Conservation (phyloP, 305 asterid genomes). For the Rubia peregrina region DNA sequence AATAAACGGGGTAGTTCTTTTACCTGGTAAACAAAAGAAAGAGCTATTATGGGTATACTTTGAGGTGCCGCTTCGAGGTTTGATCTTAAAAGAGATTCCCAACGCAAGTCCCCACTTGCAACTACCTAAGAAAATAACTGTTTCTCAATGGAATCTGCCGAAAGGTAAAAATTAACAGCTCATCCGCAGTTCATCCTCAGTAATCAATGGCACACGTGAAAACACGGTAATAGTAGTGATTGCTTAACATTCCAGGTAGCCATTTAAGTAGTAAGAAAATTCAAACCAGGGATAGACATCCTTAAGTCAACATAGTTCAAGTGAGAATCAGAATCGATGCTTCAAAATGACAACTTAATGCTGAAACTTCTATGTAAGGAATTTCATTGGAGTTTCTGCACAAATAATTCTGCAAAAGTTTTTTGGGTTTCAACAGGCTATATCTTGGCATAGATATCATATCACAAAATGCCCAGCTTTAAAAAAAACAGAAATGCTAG, state of each 20-base stretch:
- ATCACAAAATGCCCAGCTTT: neutral
- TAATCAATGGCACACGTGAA: neutral
- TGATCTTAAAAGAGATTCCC: slow-evolving; percentile 76
- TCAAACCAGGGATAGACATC: neutral
- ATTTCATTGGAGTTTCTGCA: neutral
- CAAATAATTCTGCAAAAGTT: neutral
- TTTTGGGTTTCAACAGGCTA: neutral
- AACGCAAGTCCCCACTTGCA: slow-evolving; percentile 78
- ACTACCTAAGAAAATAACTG: slow-evolving; percentile 38
- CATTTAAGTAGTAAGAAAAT: neutral
- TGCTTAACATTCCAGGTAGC: neutral
- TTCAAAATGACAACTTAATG: neutral
- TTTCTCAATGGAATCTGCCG: slow-evolving; percentile 2
- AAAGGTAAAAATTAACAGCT: neutral
- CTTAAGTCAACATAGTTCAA: neutral
- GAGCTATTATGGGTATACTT: slow-evolving; percentile 89
- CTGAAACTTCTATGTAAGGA: neutral
- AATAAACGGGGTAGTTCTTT: neutral
- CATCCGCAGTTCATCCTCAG: neutral
- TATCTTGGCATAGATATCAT: neutral
- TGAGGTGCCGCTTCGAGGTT: slow-evolving; percentile 78
- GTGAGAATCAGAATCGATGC: slow-evolving; percentile 2
- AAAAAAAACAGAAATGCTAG: neutral
- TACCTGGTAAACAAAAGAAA: slow-evolving; percentile 97
- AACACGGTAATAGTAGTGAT: too few relatives aligned